A percentile compares a stretch with the other conserved stretches of the same genome.
Conservation (phyloP, 2,329 filamentous ascomycete genomes). For the Metarhizium brunneum region DNA sequence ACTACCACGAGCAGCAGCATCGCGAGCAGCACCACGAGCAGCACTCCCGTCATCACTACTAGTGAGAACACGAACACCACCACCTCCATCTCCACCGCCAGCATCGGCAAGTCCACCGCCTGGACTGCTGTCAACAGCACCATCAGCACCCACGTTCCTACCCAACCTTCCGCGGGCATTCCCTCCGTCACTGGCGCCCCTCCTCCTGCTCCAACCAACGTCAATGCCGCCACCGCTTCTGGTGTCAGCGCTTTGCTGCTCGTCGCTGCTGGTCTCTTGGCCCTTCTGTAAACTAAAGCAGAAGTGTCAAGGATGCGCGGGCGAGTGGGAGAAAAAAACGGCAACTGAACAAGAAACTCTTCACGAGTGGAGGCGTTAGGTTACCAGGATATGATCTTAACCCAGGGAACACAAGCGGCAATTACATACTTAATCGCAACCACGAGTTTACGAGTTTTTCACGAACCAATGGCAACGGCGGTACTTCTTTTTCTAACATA, state of each 20-base stretch:
- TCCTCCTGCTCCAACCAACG: constrained; percentile 12
- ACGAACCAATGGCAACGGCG: constrained; percentile 11
- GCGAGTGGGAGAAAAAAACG: background rate
- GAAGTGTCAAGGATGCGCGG: background rate
- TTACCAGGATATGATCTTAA: constrained; percentile 3
- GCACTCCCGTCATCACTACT: constrained; percentile 11
- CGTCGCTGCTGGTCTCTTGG: constrained; percentile 24
- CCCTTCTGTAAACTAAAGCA: constrained; percentile 22
- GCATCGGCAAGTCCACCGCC: constrained; percentile 18
- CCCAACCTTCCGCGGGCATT: constrained; percentile 12
- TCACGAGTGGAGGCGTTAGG: constrained; percentile 15
- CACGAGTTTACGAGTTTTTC: constrained; percentile 23
- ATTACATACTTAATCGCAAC: constrained; percentile 15
- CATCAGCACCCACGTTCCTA: constrained; percentile 15
- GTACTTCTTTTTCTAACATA: background rate
- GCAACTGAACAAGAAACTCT: constrained; percentile 7
- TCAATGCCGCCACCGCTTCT: constrained; percentile 20
- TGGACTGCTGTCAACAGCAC: constrained; percentile 25
- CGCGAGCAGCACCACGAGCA: background rate
- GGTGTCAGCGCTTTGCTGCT: constrained; percentile 28
- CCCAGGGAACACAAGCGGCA: constrained; percentile 7
- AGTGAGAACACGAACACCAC: constrained; percentile 15
- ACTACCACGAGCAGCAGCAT: constrained; percentile 13
- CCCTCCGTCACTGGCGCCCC: constrained; percentile 10
- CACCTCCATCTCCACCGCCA: constrained; percentile 12